Conservation (phyloP, 1,139 yeast species). For the Protomyces macrosporus region DNA sequence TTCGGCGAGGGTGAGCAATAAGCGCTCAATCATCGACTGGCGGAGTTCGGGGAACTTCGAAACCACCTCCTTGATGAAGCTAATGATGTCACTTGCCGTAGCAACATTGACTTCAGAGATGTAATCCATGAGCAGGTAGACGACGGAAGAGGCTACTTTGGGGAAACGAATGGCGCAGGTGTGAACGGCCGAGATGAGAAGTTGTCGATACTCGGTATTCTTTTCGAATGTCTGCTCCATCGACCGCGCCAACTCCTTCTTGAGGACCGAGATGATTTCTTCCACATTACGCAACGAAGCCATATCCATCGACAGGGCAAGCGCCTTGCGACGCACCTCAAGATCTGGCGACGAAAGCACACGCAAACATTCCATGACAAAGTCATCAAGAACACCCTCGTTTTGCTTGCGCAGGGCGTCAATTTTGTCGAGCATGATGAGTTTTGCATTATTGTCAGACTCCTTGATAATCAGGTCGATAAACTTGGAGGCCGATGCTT, state of each 20-base stretch:
- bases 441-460: constrained; percentile 86
- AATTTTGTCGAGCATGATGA: constrained; percentile 84
- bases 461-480: constrained; percentile 86
- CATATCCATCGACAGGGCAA: constrained; percentile 72
- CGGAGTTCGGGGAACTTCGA: constrained; percentile 86
- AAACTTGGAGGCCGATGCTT: constrained; percentile 75
- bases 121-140: constrained; percentile 79
- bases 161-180: constrained; percentile 81
- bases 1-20: constrained; percentile 57
- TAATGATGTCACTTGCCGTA: constrained; percentile 84
- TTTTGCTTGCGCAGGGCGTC: constrained; percentile 65
- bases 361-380: constrained; percentile 79
- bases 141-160: constrained; percentile 88
- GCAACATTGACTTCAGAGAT: constrained; percentile 75
- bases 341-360: constrained; percentile 81
- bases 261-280: constrained; percentile 83
- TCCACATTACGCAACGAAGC: constrained; percentile 86
- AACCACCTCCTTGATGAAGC: constrained; percentile 87
- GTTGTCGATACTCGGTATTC: constrained; percentile 78
- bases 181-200: constrained; percentile 82
- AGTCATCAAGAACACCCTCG: constrained; percentile 81
- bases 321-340: constrained; percentile 83
- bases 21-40: constrained; percentile 57
- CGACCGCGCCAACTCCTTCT: constrained; percentile 81
- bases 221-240: constrained; percentile 48